phyloP scores from a whole-genome alignment of 768 basidiomycete species.

The Calvatia gigantea region DNA sequence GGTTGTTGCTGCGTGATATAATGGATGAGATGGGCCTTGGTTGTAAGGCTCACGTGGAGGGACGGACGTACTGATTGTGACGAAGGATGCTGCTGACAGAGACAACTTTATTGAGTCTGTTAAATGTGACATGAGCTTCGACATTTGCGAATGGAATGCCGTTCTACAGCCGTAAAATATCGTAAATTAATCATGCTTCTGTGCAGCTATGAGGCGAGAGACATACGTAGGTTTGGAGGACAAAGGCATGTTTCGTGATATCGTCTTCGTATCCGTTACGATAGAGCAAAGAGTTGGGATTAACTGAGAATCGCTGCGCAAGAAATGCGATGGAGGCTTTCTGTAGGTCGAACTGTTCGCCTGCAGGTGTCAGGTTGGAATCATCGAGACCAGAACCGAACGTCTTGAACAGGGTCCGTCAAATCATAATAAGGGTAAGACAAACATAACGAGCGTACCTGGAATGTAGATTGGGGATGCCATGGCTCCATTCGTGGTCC shows the following conservation, averaged over 20 bases:
- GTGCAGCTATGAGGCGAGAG: neutral
- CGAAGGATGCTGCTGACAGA: conserved; percentile 32
- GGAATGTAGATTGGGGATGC: conserved; percentile 7
- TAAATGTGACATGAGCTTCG: conserved; percentile 32
- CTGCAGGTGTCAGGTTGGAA: conserved; percentile 20
- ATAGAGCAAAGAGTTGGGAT: conserved; percentile 17
- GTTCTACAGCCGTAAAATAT: conserved; percentile 17
- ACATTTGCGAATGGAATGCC: conserved; percentile 30
- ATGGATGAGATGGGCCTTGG: neutral
- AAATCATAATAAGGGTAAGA: too few relatives aligned
- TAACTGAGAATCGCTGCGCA: conserved; percentile 20
- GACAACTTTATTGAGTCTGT: conserved; percentile 23
- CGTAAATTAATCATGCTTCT: neutral
- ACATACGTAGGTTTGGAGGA: conserved; percentile 10
- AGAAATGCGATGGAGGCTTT: conserved; percentile 25
- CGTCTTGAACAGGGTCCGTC: too few relatives aligned
- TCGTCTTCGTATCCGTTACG: conserved; percentile 25
- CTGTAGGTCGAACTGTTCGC: conserved; percentile 18
- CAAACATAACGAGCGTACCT: neutral
- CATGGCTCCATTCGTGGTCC: conserved; percentile 7
- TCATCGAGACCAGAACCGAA: conserved; percentile 27
- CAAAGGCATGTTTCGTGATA: conserved; percentile 18
- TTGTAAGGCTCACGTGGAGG: neutral
- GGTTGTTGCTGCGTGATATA: neutral
- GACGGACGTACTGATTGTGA: conserved; percentile 24